A percentile compares a stretch with the other conserved stretches of the same genome.
phyloP scores from a whole-genome alignment of 768 basidiomycete species.

The Mrakia blollopis region DNA sequence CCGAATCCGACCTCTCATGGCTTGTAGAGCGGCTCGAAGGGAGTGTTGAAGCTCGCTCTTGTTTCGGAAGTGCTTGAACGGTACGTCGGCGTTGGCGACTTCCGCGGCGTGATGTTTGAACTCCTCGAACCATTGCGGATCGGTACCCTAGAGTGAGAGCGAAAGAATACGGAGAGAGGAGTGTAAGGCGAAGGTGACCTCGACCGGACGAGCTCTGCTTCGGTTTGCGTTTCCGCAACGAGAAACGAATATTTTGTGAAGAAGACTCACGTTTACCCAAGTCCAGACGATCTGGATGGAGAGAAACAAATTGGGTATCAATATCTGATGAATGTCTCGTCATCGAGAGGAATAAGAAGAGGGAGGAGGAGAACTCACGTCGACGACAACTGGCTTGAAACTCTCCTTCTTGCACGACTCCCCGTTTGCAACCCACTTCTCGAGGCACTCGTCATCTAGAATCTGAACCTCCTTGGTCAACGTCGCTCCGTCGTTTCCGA shows the following conservation, averaged over 20 bases:
- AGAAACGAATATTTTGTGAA: too few species aligned
- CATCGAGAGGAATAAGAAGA: neutral
- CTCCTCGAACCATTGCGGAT: slow-evolving; percentile 19
- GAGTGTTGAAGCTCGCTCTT: slow-evolving; percentile 23
- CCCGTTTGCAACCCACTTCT: slow-evolving; percentile 15
- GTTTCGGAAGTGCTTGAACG: slow-evolving; percentile 23
- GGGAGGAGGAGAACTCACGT: slow-evolving; percentile 8
- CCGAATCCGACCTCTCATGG: slow-evolving; percentile 16
- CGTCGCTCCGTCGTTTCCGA: neutral
- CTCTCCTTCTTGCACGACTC: slow-evolving; percentile 12
- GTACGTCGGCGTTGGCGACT: neutral
- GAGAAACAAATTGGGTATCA: too few species aligned
- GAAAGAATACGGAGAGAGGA: neutral
- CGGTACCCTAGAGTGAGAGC: slow-evolving; percentile 10
- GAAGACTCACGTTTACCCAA: slow-evolving; percentile 28
- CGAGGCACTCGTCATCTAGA: slow-evolving; percentile 24
- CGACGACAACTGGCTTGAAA: slow-evolving; percentile 12
- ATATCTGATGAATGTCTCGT: neutral
- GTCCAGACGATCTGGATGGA: slow-evolving; percentile 15
- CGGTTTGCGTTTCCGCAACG: neutral
- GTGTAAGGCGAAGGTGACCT: neutral
- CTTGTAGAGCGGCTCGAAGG: neutral
- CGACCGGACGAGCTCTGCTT: neutral
- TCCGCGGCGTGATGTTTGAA: slow-evolving; percentile 9
- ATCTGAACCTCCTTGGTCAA: slow-evolving; percentile 18